phyloP scores from a whole-genome alignment of 2,329 filamentous ascomycete genomes.

The Trichocomaceae sp. region DNA sequence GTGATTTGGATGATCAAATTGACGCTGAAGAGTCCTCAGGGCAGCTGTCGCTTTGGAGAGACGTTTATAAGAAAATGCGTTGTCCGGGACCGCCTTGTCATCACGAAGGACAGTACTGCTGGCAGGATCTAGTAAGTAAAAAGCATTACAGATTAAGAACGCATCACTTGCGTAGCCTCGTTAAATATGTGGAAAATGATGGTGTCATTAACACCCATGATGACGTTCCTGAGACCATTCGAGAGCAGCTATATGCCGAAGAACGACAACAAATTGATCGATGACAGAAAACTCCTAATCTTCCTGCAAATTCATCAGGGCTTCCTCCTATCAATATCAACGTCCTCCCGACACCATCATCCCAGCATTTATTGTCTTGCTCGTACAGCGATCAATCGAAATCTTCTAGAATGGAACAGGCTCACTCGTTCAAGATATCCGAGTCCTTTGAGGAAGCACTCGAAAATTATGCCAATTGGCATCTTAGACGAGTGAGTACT shows the following conservation, averaged over 20 bases:
- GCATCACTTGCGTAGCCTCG: constrained; percentile 25
- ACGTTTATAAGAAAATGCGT: constrained; percentile 28
- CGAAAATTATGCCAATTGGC: constrained; percentile 12
- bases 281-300: constrained; percentile 16
- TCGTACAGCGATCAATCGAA: neutral
- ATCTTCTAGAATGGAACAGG: neutral
- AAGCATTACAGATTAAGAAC: constrained; percentile 29
- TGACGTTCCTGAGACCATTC: constrained; percentile 20
- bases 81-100: constrained; percentile 25
- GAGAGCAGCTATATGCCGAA: constrained; percentile 27
- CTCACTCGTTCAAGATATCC: neutral
- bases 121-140: constrained; percentile 26
- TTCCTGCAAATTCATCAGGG: constrained; percentile 13
- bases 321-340: constrained; percentile 27
- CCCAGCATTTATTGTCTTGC: constrained; percentile 8
- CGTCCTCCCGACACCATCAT: constrained; percentile 19
- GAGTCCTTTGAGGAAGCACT: constrained; percentile 14
- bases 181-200: constrained; percentile 21
- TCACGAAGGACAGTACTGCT: constrained; percentile 25
- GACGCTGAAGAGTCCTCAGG: constrained; percentile 22
- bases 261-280: constrained; percentile 23
- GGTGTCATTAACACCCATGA: constrained; percentile 14
- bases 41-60: constrained; percentile 22
- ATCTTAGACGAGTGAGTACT: constrained; percentile 12
- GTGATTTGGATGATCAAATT: constrained; percentile 19